Percentiles rank a stretch among this genome's conserved stretches.
These are phyloP conservation scores for Stellera chamaejasme DNA, from an alignment of 345 rosid genomes.

Conservation along the genomic window DNA sequence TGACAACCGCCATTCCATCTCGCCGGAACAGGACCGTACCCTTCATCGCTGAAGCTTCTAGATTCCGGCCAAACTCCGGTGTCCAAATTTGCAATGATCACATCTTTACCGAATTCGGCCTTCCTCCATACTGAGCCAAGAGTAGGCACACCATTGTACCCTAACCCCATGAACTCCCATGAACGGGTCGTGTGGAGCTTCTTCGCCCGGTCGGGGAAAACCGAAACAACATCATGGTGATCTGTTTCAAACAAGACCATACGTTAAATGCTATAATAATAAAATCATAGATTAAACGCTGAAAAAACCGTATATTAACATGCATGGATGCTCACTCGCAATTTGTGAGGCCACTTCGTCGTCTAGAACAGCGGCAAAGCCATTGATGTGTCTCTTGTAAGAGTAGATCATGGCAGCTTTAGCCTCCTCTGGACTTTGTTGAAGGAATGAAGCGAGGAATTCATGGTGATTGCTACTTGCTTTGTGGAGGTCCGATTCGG, in stretches of 20 bases:
- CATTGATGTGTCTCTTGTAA: conserved; percentile 44
- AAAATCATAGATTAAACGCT: not conserved
- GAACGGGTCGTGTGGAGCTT: conserved; percentile 49
- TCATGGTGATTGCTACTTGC: conserved; percentile 20
- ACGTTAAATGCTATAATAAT: not conserved
- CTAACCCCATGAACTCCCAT: conserved; percentile 51
- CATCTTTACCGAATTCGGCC: conserved; percentile 34
- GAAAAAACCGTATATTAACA: not conserved
- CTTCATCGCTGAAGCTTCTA: conserved; percentile 43
- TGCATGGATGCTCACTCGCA: conserved; percentile 24
- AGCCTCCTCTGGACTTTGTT: conserved; percentile 33
- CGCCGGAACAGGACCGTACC: conserved; percentile 42
- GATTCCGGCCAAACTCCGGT: conserved; percentile 71
- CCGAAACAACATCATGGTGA: conserved; percentile 39
- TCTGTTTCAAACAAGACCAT: conserved; percentile 20
- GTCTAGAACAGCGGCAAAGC: conserved; percentile 42
- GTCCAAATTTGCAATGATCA: conserved; percentile 39
- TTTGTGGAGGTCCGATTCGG: conserved; percentile 2
- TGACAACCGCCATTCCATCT: conserved; percentile 49
- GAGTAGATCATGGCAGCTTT: conserved; percentile 39
- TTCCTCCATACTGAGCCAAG: conserved; percentile 28
- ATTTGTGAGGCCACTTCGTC: conserved; percentile 39
- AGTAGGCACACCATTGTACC: conserved; percentile 20
- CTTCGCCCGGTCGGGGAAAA: conserved; percentile 30
- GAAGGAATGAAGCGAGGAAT: conserved; percentile 25